Evolutionary conservation across 225 moss, liverwort and hornwort genomes (phyloP).

Genomic region (Polytrichum commune): DNA sequence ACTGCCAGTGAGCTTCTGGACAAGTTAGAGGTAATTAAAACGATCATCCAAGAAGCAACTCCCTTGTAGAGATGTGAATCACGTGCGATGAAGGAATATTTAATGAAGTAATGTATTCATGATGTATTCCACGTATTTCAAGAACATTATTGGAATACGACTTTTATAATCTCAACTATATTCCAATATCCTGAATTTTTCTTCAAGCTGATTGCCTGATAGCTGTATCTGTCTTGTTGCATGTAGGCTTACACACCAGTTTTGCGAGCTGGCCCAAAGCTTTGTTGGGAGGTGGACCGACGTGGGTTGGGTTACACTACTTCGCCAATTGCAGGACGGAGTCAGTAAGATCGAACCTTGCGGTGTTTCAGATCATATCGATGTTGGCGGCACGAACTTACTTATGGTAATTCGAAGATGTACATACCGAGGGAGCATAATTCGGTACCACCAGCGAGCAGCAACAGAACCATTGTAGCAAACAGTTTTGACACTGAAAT

Average conservation of each 20-base stretch:
- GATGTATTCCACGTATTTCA: too few relatives aligned
- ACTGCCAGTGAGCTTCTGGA: constrained; percentile 89
- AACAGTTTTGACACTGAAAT: too few relatives aligned
- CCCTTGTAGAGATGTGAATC: too few relatives aligned
- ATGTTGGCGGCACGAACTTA: background rate
- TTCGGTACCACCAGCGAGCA: too few relatives aligned
- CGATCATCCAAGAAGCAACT: too few relatives aligned
- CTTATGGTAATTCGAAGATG: background rate
- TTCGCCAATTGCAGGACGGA: constrained; percentile 27
- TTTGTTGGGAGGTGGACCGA: constrained; percentile 48
- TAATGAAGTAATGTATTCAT: too few relatives aligned
- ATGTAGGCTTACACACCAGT: constrained; percentile 26
- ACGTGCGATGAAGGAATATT: too few relatives aligned
- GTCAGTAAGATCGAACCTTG: constrained; percentile 22
- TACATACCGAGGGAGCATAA: background rate
- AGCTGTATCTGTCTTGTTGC: background rate
- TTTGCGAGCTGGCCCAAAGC: constrained; percentile 18
- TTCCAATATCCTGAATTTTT: too few relatives aligned
- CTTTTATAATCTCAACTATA: too few relatives aligned
- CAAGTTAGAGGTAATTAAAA: constrained; percentile 67
- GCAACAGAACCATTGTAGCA: too few relatives aligned
- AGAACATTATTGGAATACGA: too few relatives aligned
- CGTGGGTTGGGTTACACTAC: constrained; percentile 21
- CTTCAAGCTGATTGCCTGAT: too few relatives aligned
- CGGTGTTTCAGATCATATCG: background rate